phyloP scores from a whole-genome alignment of 306 rosid genomes.

The Ziziphus jujuba region DNA sequence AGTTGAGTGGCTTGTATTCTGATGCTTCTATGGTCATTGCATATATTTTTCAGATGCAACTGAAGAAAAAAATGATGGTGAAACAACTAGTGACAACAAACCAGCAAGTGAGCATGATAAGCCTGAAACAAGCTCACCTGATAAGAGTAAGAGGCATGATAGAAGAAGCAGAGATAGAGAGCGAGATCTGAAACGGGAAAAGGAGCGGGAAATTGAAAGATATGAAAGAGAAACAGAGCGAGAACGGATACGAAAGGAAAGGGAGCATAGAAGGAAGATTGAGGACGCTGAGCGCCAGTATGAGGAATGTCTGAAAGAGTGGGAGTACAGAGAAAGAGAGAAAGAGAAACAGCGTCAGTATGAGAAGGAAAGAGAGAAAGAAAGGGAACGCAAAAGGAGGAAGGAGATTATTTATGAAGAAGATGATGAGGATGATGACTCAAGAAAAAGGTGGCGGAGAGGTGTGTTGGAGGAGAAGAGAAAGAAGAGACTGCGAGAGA shows the following conservation, averaged over 20 bases:
- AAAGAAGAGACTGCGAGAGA: conserved; percentile 83
- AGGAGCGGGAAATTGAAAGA: conserved; percentile 94
- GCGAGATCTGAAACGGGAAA: conserved; percentile 83
- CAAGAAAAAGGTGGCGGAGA: conserved; percentile 92
- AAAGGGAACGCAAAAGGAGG: conserved; percentile 88
- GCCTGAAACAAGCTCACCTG: conserved; percentile 77
- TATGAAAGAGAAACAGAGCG: conserved; percentile 97
- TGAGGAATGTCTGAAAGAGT: conserved; percentile 83
- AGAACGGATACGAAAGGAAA: conserved; percentile 89
- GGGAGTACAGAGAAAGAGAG: conserved; percentile 97
- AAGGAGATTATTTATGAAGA: conserved; percentile 85
- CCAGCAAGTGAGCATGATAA: conserved; percentile 67
- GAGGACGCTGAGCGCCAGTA: conserved; percentile 91
- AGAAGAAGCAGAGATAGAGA: conserved; percentile 87
- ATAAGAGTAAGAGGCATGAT: conserved; percentile 74
- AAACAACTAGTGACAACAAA: conserved; percentile 60
- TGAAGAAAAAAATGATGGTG: conserved; percentile 76
- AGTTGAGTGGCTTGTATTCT: background rate
- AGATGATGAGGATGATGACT: conserved; percentile 95
- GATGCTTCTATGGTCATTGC: conserved; percentile 14
- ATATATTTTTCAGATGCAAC: conserved; percentile 49
- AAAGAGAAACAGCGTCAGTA: conserved; percentile 88
- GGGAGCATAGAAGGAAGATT: conserved; percentile 86
- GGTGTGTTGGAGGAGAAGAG: conserved; percentile 85
- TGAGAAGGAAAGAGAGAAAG: conserved; percentile 94